Percentiles rank a stretch among this genome's conserved stretches.
phyloP scores from a whole-genome alignment of 306 rosid species.

The Sicyos edulis region DNA sequence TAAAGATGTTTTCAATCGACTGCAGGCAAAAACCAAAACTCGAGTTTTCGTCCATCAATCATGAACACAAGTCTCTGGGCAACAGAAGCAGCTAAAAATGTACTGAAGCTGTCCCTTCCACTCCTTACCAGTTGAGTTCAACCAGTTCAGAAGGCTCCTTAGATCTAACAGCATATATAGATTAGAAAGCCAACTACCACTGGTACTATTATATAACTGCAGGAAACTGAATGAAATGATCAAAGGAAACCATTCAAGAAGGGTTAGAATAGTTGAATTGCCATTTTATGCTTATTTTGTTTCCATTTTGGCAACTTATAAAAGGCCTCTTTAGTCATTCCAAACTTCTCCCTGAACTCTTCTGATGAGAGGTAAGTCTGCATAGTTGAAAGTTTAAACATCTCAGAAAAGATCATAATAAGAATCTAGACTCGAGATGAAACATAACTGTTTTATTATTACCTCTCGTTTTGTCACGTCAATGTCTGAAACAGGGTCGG shows the following conservation, averaged over 20 bases:
- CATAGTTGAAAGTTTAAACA: slow-evolving; percentile 28
- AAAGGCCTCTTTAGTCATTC: slow-evolving; percentile 66
- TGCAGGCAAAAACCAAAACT: slow-evolving; percentile 25
- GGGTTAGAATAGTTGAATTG: slow-evolving; percentile 69
- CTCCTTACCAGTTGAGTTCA: slow-evolving; percentile 36
- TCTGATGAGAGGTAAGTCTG: slow-evolving; percentile 81
- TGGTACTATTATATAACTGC: slow-evolving; percentile 40
- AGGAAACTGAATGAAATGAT: slow-evolving; percentile 31
- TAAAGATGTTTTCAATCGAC: slow-evolving; percentile 34
- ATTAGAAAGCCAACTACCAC: slow-evolving; percentile 38
- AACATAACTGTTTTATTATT: slow-evolving; percentile 19
- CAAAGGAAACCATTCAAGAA: slow-evolving; percentile 22
- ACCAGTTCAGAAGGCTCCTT: slow-evolving; percentile 37
- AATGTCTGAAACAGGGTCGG: slow-evolving; percentile 61
- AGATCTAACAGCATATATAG: slow-evolving; percentile 22
- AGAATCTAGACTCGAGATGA: slow-evolving; percentile 7
- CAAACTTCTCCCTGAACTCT: slow-evolving; percentile 72
- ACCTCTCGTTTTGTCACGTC: slow-evolving; percentile 97
- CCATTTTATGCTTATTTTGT: slow-evolving; percentile 95
- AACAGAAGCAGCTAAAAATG: slow-evolving; percentile 75
- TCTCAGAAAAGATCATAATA: slow-evolving; percentile 26
- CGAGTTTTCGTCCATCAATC: slow-evolving; percentile 32
- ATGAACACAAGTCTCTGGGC: slow-evolving; percentile 52
- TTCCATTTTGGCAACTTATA: slow-evolving; percentile 92
- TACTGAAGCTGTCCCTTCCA: slow-evolving; percentile 75